Evolutionary conservation across 345 rosid genomes (phyloP).

Genomic region (Moringa oleifera): DNA sequence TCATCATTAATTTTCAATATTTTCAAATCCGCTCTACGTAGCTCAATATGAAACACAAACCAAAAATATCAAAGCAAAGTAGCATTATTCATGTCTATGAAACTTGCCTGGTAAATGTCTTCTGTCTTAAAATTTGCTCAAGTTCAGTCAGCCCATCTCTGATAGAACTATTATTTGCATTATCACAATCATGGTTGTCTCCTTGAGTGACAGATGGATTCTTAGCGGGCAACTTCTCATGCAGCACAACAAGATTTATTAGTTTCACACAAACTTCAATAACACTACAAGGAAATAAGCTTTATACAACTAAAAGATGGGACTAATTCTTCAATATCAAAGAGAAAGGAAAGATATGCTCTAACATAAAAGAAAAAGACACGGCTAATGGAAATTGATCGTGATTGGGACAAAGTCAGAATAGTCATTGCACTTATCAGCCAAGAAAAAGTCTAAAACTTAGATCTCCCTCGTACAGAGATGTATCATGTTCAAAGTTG

Average conservation of each 20-base stretch:
- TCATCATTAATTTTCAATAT: not conserved
- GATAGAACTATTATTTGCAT: conserved; percentile 20
- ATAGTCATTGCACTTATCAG: too few relatives aligned
- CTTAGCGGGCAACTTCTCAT: conserved; percentile 25
- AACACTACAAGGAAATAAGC: not conserved
- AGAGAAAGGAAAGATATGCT: not conserved
- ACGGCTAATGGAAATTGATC: not conserved
- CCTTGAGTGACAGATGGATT: conserved; percentile 23
- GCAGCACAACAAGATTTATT: conserved; percentile 18
- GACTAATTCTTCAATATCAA: not conserved
- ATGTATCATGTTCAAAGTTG: too few relatives aligned
- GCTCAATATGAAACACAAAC: not conserved
- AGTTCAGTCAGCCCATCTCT: conserved; percentile 39
- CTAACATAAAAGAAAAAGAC: not conserved
- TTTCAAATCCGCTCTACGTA: not conserved
- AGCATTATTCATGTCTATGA: not conserved
- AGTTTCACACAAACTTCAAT: not conserved
- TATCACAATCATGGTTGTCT: conserved; percentile 23
- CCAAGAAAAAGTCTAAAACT: too few relatives aligned
- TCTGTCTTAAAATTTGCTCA: conserved; percentile 56
- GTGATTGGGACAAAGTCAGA: not conserved
- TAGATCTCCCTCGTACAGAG: too few relatives aligned
- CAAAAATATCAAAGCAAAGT: not conserved
- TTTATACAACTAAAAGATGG: not conserved
- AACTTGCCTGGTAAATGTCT: conserved; percentile 73